These are phyloP conservation scores for Sporothrix inflata DNA, from an alignment of 2,329 filamentous ascomycete species.

Conservation along the genomic window DNA sequence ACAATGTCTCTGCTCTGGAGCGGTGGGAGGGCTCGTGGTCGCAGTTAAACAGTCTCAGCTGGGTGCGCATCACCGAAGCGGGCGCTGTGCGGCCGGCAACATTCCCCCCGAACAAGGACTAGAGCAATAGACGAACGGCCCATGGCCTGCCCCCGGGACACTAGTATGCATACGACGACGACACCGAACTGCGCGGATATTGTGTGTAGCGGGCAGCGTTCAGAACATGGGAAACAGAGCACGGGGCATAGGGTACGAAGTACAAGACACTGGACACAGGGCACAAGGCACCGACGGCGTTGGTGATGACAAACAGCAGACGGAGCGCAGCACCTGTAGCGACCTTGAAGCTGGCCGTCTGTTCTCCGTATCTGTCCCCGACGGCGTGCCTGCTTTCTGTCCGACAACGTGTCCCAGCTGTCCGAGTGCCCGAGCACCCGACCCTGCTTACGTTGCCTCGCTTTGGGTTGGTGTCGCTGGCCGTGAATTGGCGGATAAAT, in stretches of 20 bases:
- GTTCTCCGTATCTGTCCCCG: background rate
- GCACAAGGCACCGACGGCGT: background rate
- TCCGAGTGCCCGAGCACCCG: background rate
- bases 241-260: background rate
- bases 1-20: conserved; percentile 67
- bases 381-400: background rate
- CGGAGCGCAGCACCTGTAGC: background rate
- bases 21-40: conserved; percentile 86
- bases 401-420: background rate
- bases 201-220: background rate
- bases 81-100: conserved; percentile 69
- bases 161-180: background rate
- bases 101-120: conserved; percentile 68
- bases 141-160: background rate
- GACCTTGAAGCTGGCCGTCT: background rate
- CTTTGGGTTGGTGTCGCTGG: background rate
- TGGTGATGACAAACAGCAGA: too few species aligned
- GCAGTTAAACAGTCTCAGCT: conserved; percentile 74
- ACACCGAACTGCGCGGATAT: background rate
- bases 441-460: background rate
- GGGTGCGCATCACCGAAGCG: conserved; percentile 70
- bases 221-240: too few species aligned
- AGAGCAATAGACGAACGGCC: conserved; percentile 1
- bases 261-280: background rate
- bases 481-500: background rate